phyloP scores from a whole-genome alignment of 106 monocot genomes.

The Dendrobium catenatum region DNA sequence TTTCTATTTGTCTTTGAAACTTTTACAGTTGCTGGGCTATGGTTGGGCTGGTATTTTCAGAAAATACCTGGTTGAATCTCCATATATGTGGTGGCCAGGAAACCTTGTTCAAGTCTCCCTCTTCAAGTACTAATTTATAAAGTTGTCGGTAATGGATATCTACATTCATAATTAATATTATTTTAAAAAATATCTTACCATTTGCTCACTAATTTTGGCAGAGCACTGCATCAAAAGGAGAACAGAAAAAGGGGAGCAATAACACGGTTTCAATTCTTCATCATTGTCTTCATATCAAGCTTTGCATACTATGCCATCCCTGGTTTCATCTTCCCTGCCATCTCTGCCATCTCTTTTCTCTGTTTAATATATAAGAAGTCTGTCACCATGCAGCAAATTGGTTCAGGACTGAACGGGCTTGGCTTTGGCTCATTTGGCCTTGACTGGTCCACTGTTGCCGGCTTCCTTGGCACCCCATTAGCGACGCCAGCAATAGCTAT shows the following conservation, averaged over 20 bases:
- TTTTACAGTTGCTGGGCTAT: slow-evolving; percentile 43
- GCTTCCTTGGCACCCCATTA: slow-evolving; percentile 33
- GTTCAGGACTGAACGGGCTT: slow-evolving; percentile 37
- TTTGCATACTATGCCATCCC: slow-evolving; percentile 57
- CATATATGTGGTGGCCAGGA: slow-evolving; percentile 68
- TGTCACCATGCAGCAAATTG: slow-evolving; percentile 49
- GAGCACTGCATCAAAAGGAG: slow-evolving; percentile 57
- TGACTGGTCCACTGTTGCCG: slow-evolving; percentile 25
- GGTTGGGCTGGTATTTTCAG: slow-evolving; percentile 56
- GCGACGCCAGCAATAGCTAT: slow-evolving; percentile 31
- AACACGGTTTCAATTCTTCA: slow-evolving; percentile 44
- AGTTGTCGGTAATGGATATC: no score
- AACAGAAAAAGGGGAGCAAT: slow-evolving; percentile 26
- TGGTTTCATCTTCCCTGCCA: slow-evolving; percentile 37
- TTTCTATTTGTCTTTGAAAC: neutral
- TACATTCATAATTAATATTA: no score
- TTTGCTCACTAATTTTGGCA: neutral
- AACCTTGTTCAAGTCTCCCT: slow-evolving; percentile 61
- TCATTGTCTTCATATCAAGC: slow-evolving; percentile 24
- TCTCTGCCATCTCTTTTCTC: slow-evolving; percentile 30
- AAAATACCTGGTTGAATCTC: slow-evolving; percentile 41
- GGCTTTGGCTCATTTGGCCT: slow-evolving; percentile 28
- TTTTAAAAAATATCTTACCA: neutral
- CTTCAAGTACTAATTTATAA: slow-evolving; percentile 22
- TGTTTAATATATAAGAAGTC: slow-evolving; percentile 54